Base-by-base conservation (phyloP, 2,329 filamentous ascomycete species). In the Phaeosphaeria sp. region DNA sequence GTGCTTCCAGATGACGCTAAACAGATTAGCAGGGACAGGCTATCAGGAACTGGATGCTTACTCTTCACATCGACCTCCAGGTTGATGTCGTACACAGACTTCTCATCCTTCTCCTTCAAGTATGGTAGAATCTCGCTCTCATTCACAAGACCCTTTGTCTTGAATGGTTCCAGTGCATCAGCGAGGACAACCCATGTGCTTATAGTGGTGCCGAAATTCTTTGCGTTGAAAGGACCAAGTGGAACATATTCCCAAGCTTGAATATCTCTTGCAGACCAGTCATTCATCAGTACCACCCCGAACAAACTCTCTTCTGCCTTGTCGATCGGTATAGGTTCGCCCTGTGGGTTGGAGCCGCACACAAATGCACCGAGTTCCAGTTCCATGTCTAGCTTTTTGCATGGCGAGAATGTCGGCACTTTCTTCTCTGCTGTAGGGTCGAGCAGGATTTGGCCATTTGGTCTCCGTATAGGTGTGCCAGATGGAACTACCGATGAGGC, bases 201-300 rank as follows among this genome's bases (percentile, higher is more conserved):
- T 65, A 95, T 89, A 0, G 85, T 90, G 0, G 90, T 91, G 3
- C 84, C 89, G 70, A 95, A 94, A 75, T 93, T 94, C 84, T 96
- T 95, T 22, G 87, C 83, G 60, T 91, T 93, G 79, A 95, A 94
- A 0, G 91, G 91, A 0, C 92, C 92, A 7, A 94, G 79, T 0
- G 92, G 92, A 9, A 93, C 84, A 65, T 93, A 93, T 76, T 96
- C 92, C 90, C 90, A 95, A 0, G 85, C 85, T 73, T 96, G 92
- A 50, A 95, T 89, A 67, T 95, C 91, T 62, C 91, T 82, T 4
- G 91, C 91, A 54, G 89, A 92, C 92, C 92, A 96, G 77, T 96
- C 92, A 67, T 96, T 96, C 82, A 96, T 85, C 56, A 96, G 78
- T 0, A 95, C 91, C 23, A 92, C 83, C 15, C 92, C 92, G 70